Base-by-base conservation (phyloP, 2,329 filamentous ascomycete species). In the Rasamsonia emersonii region DNA sequence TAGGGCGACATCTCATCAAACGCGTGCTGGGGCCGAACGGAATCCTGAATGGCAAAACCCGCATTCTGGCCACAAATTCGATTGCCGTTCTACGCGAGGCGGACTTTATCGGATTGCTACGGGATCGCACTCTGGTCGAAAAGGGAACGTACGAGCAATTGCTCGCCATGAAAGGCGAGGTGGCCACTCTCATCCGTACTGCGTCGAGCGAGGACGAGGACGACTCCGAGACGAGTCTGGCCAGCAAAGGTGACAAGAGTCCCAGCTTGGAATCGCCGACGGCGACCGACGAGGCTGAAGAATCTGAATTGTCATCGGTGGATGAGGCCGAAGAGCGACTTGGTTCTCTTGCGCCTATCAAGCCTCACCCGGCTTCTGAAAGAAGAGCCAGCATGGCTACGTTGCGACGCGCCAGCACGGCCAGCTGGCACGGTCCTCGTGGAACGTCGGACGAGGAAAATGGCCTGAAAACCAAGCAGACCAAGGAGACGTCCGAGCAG, bases 1-100 rank as follows among this genome's bases (percentile, higher is more conserved):
- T 98, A 37, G 91, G 91, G 30, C 75, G 85, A 42, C 91, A 98
- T 61, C 73, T 98, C 36, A 95, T 95, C 49, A 83, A 96, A 53
- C 85, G 91, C 41, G 91, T 98, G 1, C 75, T 98, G 20, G 91
- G 91, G 9, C 71, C 82, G 4, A 81, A 79, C 40, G 91, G 91
- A 43, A 67, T 98, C 5, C 71, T 98, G 15, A 73, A 69, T 31
- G 75, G 80, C 23, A 96, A 96, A 63, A 95, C 89, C 5, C 79
- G 89, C 43, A 83, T 98, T 33, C 70, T 98, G 30, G 88, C 91
- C 7, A 98, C 91, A 13, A 98, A 98, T 54, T 83, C 91, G 0
- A 95, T 98, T 36, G 78, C 86, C 4, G 86, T 98, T 4, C 67
- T 98, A 18, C 78, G 82, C 50, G 83, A 93, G 55, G 83, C 91